A percentile compares a stretch with the other conserved stretches of the same genome.
phyloP scores from a whole-genome alignment of 352 stramenopile species.

The Blastocystis sp. region DNA sequence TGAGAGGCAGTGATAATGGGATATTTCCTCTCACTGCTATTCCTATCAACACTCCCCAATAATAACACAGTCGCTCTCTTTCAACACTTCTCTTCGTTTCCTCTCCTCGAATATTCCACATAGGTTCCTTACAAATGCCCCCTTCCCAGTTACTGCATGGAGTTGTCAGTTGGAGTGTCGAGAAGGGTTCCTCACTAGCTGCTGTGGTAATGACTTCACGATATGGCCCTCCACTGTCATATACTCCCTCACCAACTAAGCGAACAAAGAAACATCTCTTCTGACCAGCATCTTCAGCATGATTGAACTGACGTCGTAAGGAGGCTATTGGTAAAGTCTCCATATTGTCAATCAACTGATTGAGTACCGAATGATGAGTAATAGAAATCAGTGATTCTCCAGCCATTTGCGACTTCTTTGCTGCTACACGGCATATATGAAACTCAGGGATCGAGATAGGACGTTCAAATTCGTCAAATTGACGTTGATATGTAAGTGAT shows the following conservation, averaged over 20 bases:
- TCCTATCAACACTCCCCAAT: constrained; percentile 49
- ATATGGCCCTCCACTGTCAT: constrained; percentile 58
- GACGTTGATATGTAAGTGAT: not conserved
- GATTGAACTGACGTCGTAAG: constrained; percentile 36
- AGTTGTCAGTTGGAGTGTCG: not conserved
- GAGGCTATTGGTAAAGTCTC: not conserved
- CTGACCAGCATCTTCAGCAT: constrained; percentile 58
- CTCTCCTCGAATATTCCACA: not conserved
- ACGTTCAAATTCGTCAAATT: not conserved
- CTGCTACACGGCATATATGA: constrained; percentile 22
- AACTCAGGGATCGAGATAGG: constrained; percentile 50
- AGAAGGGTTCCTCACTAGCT: not conserved
- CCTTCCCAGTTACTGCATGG: constrained; percentile 4
- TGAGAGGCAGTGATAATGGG: constrained; percentile 2
- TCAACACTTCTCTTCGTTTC: not conserved
- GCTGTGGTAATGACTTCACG: constrained; percentile 45
- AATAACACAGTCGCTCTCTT: not conserved
- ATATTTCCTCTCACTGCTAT: constrained; percentile 13
- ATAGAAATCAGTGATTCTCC: not conserved
- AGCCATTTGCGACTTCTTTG: not conserved
- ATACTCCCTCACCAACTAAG: constrained; percentile 47
- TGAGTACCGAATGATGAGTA: not conserved
- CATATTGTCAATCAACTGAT: constrained; percentile 16
- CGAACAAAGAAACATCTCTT: constrained; percentile 59
- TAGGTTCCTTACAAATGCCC: not conserved